A percentile compares a stretch with the other conserved stretches of the same genome.
Conservation (phyloP, 805 yeast species). For the Cyberlindnera xishuangbannaensis region DNA sequence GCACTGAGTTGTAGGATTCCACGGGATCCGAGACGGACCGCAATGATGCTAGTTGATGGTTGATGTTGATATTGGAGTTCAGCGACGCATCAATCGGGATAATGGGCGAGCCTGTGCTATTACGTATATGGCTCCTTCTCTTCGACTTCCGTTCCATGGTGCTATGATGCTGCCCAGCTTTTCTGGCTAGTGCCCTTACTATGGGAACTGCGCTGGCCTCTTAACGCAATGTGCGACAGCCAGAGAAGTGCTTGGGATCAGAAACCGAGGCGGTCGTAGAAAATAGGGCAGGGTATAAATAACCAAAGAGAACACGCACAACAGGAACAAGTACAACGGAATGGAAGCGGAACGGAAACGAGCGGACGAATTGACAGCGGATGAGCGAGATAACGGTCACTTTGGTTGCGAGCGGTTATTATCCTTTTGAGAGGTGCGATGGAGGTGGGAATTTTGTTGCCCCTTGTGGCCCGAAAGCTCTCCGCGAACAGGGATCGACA, state of each 20-base stretch:
- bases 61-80: constrained; percentile 20
- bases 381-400: no score
- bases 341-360: not conserved
- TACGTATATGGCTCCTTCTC: constrained; percentile 22
- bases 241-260: no score
- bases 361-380: not conserved
- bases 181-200: no score
- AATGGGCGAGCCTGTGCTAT: constrained; percentile 23
- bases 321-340: not conserved
- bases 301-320: not conserved
- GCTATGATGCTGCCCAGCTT: no score
- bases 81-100: constrained; percentile 24
- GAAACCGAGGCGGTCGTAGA: no score
- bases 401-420: no score
- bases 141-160: constrained; percentile 14
- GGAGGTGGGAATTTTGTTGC: no score
- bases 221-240: no score
- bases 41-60: constrained; percentile 15
- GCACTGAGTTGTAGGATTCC: constrained; percentile 12
- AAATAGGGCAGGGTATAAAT: not conserved
- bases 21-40: constrained; percentile 14
- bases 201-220: no score
- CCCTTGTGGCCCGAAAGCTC: no score
- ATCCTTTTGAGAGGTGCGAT: no score
- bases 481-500: no score